Base-by-base conservation (phyloP, 768 basidiomycete species). In the Tricholoma bakamatsutake region DNA sequence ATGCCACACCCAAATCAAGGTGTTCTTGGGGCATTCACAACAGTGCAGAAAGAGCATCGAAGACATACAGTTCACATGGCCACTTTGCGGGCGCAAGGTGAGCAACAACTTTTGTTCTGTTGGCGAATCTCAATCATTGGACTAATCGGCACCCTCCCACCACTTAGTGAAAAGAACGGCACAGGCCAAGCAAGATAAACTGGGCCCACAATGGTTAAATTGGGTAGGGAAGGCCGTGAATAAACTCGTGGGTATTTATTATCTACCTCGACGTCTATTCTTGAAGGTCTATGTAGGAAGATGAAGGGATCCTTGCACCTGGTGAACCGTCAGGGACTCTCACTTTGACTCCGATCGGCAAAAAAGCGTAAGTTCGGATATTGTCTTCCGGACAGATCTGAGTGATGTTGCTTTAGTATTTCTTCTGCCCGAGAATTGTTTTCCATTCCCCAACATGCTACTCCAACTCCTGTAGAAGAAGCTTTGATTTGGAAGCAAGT, bases 171-270 rank as follows among this genome's bases (percentile, higher is more conserved):
- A 72, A 57, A 80, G 74, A 62, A 76, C 66, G 50, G 80, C 79
- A 10, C 61, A 72, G 45, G 68, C 66, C 28, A 71, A 69, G 43
- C 70, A 75, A 54, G 78, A 79, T 47, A 75, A 69, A 47, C 68
- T 81, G 9, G 79, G 80, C 3, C 76, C 77, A 5, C 70, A 75
- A 34, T 81, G 80, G 80, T 65, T 72, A 12, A 73, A 64, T 28
- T 80, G 77, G 76, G 76, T 81, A 24, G 64, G 69, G 28, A 75
- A 73, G 54, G 73, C 79, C 7, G 69, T 80, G 0, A 68, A 72
- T 34, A 76, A 72, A 56, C 69, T 81, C 46, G 80, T 79, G 33
- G 12, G 76, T 64, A 4, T 7, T 4, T 43, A 31, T 6, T 46
- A 3, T 52, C 21, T 51, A 15, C 17, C 21, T 4, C 51, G 37